Evolutionary conservation across 495 filamentous ascomycete species (phyloP), one percentile per base, ranked within the genome.

Genomic region (Aspergillus ellipticus): DNA sequence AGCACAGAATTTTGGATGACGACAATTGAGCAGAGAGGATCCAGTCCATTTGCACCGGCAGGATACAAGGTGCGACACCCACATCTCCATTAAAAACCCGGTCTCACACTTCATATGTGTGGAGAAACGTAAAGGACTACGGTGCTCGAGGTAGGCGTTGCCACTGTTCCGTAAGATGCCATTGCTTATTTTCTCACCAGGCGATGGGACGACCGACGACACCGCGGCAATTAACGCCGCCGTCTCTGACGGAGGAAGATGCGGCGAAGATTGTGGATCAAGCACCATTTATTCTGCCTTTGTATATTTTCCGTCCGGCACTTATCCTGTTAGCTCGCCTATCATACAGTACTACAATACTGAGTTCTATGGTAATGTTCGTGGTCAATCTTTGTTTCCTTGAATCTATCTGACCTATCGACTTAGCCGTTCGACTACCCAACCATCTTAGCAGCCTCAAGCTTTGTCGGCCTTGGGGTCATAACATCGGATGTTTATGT

Each of bases 281-380:
- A 70, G 67, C 21, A 81, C 79, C 0, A 69, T 65, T 17, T 70
- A 61, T 11, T 73, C 73, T 0, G 81, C 81, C 2, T 51, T 79
- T 6, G 72, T 85, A 16, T 85, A 79, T 58, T 85, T 85, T 61
- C 82, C 82, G 15, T 61, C 76, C 2, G 86, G 86, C 17, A 87
- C 78, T 5, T 88, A 89, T 55, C 57, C 81, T 4, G 75, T 89
- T 62, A 78, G 67, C 67, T 66, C 60, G 10, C 79, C 84, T 0
- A 80, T 89, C 42, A 69, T 85, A 52, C 77, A 83, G 59, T 80
- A 81, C 65, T 89, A 86, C 67, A 83, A 85, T 66, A 87, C 85
- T 2, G 78, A 87, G 66, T 70, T 87, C 41, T 62, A 86, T 41
- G 84, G 84, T 6, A 78, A 87, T 57, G 59, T 57, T 20, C 37